Evolutionary conservation across 1,284 basidiomycete genomes (phyloP), one percentile per base, ranked within the genome.

Genomic region (Moniliella sp.): DNA sequence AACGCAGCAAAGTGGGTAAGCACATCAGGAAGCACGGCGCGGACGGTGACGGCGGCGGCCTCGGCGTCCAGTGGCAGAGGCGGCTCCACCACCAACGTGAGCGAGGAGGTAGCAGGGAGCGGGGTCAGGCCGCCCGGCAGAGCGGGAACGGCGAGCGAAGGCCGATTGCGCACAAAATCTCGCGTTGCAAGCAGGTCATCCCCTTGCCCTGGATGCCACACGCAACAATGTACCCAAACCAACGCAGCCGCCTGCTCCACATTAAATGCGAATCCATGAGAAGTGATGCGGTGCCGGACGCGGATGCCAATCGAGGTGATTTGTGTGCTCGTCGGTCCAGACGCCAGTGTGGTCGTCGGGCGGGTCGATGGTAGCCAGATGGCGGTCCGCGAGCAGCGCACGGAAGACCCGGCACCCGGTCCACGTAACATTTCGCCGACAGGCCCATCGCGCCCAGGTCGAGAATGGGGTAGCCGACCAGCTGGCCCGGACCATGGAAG

Each of bases 401-500:
- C 73, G 65, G 15, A 83, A 61, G 35, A 67, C 64, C n/a, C 34
- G 79, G 74, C 55, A 81, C 64, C 18, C 65, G 65, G 56, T 73
- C 75, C 26, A 82, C 72, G 52, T 81, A 82, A 40, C 74, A 74
- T 27, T 71, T 71, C 39, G 73, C 70, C 1, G 48, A 48, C 0
- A 57, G 37, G 32, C 64, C 56, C 53, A 71, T 68, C 8, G 64
- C 61, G 1, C 65, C 67, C 11, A 94, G 68, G 62, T 97, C 84
- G 27, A 94, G 66, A 31, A 94, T 69, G 1, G 84, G 82, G 56
- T 99, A 99, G 18, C 83, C 91, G 9, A 93, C 79, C 41, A 99
- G 67, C 62, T 99, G 91, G 2, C 91, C 91, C 0, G 88, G 88
- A 0, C 91, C 91, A 61, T 99, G 91, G 61, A 83, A 99, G 2